Evolutionary conservation across 2,329 filamentous ascomycete species (phyloP), one percentile per base, ranked within the genome.

Genomic region (Colletotrichum truncatum): DNA sequence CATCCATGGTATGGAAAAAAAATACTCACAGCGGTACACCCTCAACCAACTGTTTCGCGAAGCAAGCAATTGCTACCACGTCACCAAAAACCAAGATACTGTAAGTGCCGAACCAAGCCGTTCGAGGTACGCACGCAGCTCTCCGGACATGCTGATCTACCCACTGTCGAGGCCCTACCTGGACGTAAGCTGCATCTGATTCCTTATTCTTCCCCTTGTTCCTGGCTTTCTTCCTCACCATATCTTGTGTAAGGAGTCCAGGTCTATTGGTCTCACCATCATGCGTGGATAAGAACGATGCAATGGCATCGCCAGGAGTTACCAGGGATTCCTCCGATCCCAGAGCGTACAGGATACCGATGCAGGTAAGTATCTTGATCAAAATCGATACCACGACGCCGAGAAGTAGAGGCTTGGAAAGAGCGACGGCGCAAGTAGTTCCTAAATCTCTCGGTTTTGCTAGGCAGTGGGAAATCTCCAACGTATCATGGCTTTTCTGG

Each of bases 271-370:
- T n/a, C 7, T 43, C 38, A 6, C 36, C 26, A 9, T 34, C 4
- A 14, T 23, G 3, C 12, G 12, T 28, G 9, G 16, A 23, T 5
- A 57, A n/a, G 25, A 57, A 57, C 16, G 53, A 57, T 34, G 38
- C 38, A 12, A 57, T 10, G 11, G 53, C 53, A 45, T 57, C 53
- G 6, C 53, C 53, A 4, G 38, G 53, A 14, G 53, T 57, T n/a
- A 57, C 41, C 4, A 57, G 41, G 2, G 53, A 26, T 12, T 45
- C 39, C n/a, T 43, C 23, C 14, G 23, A 21, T 2, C 53, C 34
- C 1, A 57, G 25, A 14, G 16, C 9, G 1, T 32, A 2, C 1
- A 57, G 11, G 8, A 25, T 0, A 6, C 21, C 6, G 2, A 41
- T 8, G 18, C 36, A 57, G n/a, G 8, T 11, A 7, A 39, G 16